These are phyloP conservation scores for Eucalyptus erythrocorys DNA, from an alignment of 345 rosid species.

Conservation along the genomic window DNA sequence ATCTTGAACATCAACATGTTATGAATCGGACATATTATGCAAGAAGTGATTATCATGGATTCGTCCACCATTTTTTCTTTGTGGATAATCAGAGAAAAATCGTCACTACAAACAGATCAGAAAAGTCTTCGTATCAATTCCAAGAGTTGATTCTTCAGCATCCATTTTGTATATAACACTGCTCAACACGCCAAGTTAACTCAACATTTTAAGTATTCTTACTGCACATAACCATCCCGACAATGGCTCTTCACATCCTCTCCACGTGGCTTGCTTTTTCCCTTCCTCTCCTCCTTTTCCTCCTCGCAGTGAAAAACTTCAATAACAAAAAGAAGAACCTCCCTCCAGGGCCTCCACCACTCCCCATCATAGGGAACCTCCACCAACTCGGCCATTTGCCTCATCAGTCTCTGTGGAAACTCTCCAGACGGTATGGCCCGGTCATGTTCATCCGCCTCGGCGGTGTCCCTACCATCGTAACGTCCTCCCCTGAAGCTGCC, in stretches of 20 bases:
- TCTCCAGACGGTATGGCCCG: constrained; percentile 8
- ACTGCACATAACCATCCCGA: neutral
- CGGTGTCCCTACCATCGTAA: neutral
- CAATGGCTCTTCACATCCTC: neutral
- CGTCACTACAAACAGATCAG: too few species aligned
- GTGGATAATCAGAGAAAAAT: too few species aligned
- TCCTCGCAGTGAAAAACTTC: neutral
- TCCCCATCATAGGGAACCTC: neutral
- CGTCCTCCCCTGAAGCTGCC: constrained; percentile 11
- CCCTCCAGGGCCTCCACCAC: neutral
- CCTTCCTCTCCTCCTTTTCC: neutral
- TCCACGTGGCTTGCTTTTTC: neutral
- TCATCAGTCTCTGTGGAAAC: neutral
- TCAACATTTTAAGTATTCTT: neutral
- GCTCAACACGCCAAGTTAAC: neutral
- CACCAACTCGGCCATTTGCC: neutral
- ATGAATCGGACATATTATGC: too few species aligned
- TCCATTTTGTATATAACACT: neutral
- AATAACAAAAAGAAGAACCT: neutral
- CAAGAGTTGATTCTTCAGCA: too few species aligned
- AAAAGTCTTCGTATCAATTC: too few species aligned
- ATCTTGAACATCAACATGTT: too few species aligned
- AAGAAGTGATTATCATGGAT: too few species aligned
- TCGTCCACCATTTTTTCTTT: too few species aligned
- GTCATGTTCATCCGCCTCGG: constrained; percentile 17